phyloP scores from a whole-genome alignment of 306 rosid genomes.

The Canavalia gladiata region DNA sequence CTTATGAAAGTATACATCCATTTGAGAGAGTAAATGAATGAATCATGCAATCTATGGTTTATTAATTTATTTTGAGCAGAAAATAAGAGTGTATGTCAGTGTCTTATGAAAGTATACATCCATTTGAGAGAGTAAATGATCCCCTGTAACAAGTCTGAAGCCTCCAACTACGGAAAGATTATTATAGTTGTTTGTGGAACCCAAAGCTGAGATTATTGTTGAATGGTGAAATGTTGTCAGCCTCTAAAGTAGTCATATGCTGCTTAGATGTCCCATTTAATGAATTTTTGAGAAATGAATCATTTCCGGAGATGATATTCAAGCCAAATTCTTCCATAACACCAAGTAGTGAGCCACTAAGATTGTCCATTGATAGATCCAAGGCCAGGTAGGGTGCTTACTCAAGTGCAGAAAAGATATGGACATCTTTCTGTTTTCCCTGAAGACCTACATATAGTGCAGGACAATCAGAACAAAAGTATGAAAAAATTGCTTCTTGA shows the following conservation, averaged over 20 bases:
- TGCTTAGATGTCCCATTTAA: slow-evolving; percentile 8
- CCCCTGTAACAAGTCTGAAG: not conserved
- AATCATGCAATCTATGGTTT: not conserved
- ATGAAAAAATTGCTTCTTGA: slow-evolving; percentile 1
- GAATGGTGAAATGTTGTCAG: slow-evolving; percentile 4
- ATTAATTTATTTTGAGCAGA: not conserved
- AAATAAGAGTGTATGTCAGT: not conserved
- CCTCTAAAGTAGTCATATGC: slow-evolving; percentile 1
- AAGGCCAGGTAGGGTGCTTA: slow-evolving; percentile 9
- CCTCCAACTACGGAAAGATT: not conserved
- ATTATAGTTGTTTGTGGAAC: slow-evolving; percentile 5
- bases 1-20: not conserved
- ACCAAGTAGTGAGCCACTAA: not conserved
- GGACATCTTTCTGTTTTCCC: not conserved
- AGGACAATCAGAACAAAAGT: slow-evolving; percentile 10
- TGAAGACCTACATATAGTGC: not conserved
- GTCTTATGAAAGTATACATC: not conserved
- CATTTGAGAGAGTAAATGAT: not conserved
- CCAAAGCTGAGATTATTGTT: not conserved
- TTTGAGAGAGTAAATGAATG: not conserved
- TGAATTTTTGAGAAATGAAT: slow-evolving; percentile 29
- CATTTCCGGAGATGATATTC: not conserved
- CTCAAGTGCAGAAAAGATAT: not conserved
- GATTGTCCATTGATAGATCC: slow-evolving; percentile 34
- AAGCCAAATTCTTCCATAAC: slow-evolving; percentile 23